These are phyloP conservation scores for Plasmodium berghei DNA, from an alignment of 169 alveolate genomes.

Conservation along the genomic window DNA sequence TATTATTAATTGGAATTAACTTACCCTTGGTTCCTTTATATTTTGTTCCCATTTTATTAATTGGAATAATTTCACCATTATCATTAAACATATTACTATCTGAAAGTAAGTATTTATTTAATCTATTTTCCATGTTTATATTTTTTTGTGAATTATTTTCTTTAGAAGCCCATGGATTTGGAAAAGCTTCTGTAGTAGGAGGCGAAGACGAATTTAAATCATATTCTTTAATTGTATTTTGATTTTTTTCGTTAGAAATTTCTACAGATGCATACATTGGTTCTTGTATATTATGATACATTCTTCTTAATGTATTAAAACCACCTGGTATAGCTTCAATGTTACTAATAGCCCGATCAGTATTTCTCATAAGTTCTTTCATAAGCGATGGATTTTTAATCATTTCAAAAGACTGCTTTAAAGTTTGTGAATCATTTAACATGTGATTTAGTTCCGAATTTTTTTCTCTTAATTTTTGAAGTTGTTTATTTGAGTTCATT, in stretches of 20 bases:
- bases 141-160: conserved; percentile 21
- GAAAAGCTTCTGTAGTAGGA: conserved; percentile 75
- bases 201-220: conserved; percentile 74
- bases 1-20: neutral
- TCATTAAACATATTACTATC: conserved; percentile 28
- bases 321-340: conserved; percentile 89
- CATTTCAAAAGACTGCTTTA: conserved; percentile 83
- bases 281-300: conserved; percentile 86
- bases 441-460: conserved; percentile 79
- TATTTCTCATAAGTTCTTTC: conserved; percentile 85
- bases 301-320: conserved; percentile 82
- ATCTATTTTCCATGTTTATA: conserved; percentile 5
- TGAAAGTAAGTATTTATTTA: conserved; percentile 17
- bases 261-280: conserved; percentile 79
- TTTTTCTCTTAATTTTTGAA: conserved; percentile 72
- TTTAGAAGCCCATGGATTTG: conserved; percentile 75
- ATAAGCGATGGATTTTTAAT: conserved; percentile 86
- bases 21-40: neutral
- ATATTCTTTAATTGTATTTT: conserved; percentile 42
- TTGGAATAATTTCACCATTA: conserved; percentile 2
- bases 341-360: conserved; percentile 87
- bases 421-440: conserved; percentile 82
- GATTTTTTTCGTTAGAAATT: conserved; percentile 34
- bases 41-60: neutral
- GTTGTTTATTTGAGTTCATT: conserved; percentile 73